Evolutionary conservation across 176 grass and related monocot genomes (phyloP).

Genomic region (Oryza punctata): DNA sequence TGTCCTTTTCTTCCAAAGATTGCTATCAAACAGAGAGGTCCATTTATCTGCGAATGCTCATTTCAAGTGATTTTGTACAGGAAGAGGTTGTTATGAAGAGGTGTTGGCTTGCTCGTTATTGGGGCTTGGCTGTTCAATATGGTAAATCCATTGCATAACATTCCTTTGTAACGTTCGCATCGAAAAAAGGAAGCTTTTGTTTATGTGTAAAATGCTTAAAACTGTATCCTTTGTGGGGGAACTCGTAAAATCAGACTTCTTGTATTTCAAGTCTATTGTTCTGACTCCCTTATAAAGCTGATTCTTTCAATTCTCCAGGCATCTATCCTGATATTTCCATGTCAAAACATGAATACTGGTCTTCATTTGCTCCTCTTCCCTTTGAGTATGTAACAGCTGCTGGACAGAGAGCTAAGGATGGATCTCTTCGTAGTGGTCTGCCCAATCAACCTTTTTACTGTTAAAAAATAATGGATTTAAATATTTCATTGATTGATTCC

Average conservation of each 20-base stretch:
- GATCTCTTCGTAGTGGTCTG: conserved; percentile 47
- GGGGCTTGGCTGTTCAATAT: conserved; percentile 84
- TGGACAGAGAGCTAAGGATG: conserved; percentile 84
- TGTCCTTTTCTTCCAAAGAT: conserved; percentile 22
- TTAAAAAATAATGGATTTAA: not conserved
- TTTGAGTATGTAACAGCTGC: conserved; percentile 85
- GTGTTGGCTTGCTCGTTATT: conserved; percentile 96
- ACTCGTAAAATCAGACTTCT: not conserved
- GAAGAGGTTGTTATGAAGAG: conserved; percentile 94
- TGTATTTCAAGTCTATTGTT: not conserved
- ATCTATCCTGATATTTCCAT: conserved; percentile 85
- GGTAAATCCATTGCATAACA: conserved; percentile 42
- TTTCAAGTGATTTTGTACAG: conserved; percentile 41
- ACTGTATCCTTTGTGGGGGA: not conserved
- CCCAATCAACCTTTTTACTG: conserved; percentile 16
- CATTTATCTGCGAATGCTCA: conserved; percentile 13
- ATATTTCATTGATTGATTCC: not conserved
- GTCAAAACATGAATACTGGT: conserved; percentile 92
- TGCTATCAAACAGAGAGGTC: conserved; percentile 4
- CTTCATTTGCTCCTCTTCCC: conserved; percentile 90
- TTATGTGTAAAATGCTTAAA: not conserved
- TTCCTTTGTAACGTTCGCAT: not conserved
- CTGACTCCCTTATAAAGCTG: not conserved
- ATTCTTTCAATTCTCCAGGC: conserved; percentile 54
- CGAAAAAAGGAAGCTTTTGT: not conserved